A percentile compares a stretch with the other conserved stretches of the same genome.
Conservation (phyloP, 148 eudicot species). For the Cornus kousa region DNA sequence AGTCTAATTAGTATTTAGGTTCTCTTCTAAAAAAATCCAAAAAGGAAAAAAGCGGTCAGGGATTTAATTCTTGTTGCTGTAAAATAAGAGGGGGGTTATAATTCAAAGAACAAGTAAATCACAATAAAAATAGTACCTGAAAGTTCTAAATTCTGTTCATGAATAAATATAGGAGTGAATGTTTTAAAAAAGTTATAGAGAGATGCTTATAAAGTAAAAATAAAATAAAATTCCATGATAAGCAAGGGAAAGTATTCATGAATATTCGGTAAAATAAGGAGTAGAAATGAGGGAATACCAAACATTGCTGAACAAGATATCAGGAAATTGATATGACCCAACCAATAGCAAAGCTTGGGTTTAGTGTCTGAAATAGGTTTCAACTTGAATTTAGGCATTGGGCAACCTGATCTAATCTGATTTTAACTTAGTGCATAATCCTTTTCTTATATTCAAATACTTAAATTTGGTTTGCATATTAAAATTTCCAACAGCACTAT, state of each 20-base stretch:
- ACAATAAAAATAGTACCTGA: neutral
- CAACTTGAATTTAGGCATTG: neutral
- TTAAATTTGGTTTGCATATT: neutral
- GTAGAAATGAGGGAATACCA: neutral
- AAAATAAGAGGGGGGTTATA: neutral
- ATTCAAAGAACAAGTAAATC: neutral
- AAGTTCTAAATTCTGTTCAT: too few species aligned
- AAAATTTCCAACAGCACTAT: neutral
- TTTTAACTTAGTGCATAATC: neutral
- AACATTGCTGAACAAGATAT: neutral
- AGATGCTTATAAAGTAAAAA: too few species aligned
- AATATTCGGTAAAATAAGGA: neutral
- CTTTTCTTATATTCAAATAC: neutral
- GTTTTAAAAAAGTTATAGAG: neutral
- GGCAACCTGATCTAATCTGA: neutral
- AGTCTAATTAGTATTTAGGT: too few species aligned
- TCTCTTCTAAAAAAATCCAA: too few species aligned
- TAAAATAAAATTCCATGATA: too few species aligned
- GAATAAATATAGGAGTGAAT: neutral
- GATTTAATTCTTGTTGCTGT: neutral
- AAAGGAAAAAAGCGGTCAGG: neutral
- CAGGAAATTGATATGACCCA: neutral
- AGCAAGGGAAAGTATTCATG: neutral
- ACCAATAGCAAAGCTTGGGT: neutral
- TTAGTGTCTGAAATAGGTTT: neutral